These are phyloP conservation scores for Penicillium robsamsonii DNA, from an alignment of 495 filamentous ascomycete genomes.

Conservation along the genomic window DNA sequence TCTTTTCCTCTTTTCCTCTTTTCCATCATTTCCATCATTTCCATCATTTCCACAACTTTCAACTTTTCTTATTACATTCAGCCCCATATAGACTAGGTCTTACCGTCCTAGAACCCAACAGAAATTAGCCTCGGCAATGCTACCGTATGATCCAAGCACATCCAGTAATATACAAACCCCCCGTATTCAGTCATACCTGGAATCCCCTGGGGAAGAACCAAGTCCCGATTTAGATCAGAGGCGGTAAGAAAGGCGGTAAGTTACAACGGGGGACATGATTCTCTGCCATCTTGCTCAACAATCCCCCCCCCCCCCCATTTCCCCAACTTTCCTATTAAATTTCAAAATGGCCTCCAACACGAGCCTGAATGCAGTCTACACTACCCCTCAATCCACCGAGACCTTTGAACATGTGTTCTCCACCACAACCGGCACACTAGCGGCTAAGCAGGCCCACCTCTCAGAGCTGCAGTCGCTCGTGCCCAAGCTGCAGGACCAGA, in stretches of 20 bases:
- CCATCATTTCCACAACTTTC: neutral
- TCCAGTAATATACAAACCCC: neutral
- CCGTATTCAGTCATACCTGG: neutral
- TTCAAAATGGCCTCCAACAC: conserved; percentile 5
- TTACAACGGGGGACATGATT: neutral
- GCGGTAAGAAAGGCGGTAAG: conserved; percentile 9
- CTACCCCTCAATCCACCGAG: conserved; percentile 46
- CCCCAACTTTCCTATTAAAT: neutral
- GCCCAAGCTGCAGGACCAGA: conserved; percentile 60
- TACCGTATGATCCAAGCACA: neutral
- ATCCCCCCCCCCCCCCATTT: conserved; percentile 1
- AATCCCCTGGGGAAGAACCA: neutral
- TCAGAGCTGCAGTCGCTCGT: conserved; percentile 59
- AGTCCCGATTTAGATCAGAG: neutral
- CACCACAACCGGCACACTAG: conserved; percentile 31
- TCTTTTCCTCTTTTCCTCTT: too few relatives aligned
- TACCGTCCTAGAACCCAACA: neutral
- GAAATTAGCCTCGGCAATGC: neutral
- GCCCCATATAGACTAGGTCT: neutral
- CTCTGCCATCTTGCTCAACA: too few relatives aligned
- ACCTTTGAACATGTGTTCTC: conserved; percentile 47
- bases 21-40: neutral
- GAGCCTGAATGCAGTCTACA: conserved; percentile 56
- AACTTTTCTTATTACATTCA: neutral
- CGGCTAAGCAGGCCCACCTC: conserved; percentile 66